A percentile compares a stretch with the other conserved stretches of the same genome.
Conservation (phyloP, 805 yeast species). For the Candida ovalis region DNA sequence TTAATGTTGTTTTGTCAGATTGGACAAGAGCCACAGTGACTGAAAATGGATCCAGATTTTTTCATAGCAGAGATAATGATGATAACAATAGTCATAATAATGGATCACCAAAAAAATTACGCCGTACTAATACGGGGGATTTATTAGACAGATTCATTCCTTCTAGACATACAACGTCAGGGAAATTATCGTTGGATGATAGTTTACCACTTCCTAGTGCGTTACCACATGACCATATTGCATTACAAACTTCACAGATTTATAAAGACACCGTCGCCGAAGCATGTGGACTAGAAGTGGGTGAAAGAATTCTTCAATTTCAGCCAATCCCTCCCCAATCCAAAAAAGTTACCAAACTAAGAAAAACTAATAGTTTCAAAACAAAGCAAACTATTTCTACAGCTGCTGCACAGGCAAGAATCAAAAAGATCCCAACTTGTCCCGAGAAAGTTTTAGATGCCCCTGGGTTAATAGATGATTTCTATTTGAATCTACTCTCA, state of each 20-base stretch:
- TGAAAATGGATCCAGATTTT: neutral
- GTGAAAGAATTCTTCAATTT: constrained; percentile 79
- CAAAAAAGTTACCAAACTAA: constrained; percentile 19
- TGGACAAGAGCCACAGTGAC: constrained; percentile 25
- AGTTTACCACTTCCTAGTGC: constrained; percentile 20
- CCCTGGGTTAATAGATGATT: constrained; percentile 91
- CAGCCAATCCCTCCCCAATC: constrained; percentile 81
- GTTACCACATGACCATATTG: constrained; percentile 52
- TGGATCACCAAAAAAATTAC: constrained; percentile 26
- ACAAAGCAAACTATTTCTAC: constrained; percentile 30
- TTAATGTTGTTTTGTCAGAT: constrained; percentile 33
- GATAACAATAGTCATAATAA: constrained; percentile 9
- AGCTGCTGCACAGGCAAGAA: constrained; percentile 57
- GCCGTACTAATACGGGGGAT: constrained; percentile 34
- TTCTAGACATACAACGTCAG: constrained; percentile 45
- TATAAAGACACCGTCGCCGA: constrained; percentile 85
- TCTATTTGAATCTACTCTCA: constrained; percentile 77
- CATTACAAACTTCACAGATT: constrained; percentile 48
- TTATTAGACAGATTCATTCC: constrained; percentile 59
- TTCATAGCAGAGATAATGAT: neutral
- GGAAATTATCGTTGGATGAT: constrained; percentile 34
- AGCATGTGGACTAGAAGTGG: constrained; percentile 87
- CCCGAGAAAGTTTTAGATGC: constrained; percentile 96
- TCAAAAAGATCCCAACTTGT: constrained; percentile 75
- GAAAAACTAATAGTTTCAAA: constrained; percentile 17